Evolutionary conservation across 2,329 filamentous ascomycete species (phyloP).

Genomic region (Thelonectria blattea): DNA sequence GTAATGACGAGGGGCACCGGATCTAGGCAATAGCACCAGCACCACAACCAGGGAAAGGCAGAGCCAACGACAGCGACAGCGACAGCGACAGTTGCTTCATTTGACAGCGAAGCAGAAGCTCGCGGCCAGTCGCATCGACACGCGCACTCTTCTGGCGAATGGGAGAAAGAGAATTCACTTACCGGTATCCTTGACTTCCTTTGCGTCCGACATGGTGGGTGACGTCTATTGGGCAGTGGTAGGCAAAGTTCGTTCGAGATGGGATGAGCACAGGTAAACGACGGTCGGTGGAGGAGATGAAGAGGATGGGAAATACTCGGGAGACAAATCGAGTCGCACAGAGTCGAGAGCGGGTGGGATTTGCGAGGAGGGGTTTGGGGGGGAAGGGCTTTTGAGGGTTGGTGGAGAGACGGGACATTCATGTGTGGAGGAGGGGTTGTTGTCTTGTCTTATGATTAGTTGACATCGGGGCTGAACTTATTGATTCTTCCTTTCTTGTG

Average conservation of each 20-base stretch:
- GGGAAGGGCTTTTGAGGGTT: constrained; percentile 34
- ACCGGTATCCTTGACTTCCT: constrained; percentile 49
- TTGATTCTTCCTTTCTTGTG: constrained; percentile 23
- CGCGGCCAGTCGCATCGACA: constrained; percentile 1
- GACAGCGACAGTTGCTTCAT: neutral
- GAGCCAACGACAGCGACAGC: too few species aligned
- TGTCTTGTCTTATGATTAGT: constrained; percentile 19
- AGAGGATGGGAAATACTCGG: constrained; percentile 25
- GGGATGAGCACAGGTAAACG: constrained; percentile 12
- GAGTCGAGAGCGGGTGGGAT: constrained; percentile 28
- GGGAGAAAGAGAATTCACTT: constrained; percentile 31
- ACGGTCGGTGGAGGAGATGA: constrained; percentile 18
- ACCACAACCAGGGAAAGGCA: too few species aligned
- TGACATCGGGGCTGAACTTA: constrained; percentile 11
- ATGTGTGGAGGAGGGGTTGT: constrained; percentile 15
- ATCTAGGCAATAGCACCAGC: constrained; percentile 17
- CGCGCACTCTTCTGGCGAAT: constrained; percentile 7
- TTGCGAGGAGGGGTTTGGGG: constrained; percentile 36
- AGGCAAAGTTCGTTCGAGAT: neutral
- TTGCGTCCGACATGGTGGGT: constrained; percentile 53
- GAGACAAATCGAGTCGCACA: constrained; percentile 28
- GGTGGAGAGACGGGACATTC: constrained; percentile 26
- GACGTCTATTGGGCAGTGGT: constrained; percentile 22
- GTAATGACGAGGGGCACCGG: constrained; percentile 32
- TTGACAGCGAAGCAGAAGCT: constrained; percentile 7